These are phyloP conservation scores for Aquilaria malaccensis DNA, from an alignment of 345 rosid genomes.

Conservation along the genomic window DNA sequence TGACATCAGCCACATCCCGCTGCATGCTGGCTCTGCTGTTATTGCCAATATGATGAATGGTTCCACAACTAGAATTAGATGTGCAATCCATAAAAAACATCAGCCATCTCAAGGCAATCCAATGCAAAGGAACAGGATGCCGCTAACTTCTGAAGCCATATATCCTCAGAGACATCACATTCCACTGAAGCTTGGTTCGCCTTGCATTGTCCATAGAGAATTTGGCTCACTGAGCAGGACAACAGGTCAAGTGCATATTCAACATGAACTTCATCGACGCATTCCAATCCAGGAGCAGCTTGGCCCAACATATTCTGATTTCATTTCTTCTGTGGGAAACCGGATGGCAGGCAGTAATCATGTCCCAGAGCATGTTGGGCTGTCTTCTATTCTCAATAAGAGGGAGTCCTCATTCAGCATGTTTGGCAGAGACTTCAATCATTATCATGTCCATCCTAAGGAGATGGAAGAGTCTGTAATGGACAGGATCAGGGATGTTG, in stretches of 20 bases:
- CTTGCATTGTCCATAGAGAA: not conserved
- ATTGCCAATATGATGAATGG: not conserved
- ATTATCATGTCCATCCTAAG: not conserved
- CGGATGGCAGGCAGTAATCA: not conserved
- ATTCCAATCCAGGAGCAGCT: not conserved
- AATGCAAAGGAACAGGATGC: not conserved
- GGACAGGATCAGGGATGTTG: not conserved
- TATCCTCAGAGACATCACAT: not conserved
- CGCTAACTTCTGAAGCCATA: too few species aligned
- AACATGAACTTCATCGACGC: not conserved
- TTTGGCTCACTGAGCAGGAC: not conserved
- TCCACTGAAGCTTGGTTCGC: not conserved
- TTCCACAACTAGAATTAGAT: not conserved
- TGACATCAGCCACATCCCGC: not conserved
- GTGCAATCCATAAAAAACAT: conserved; percentile 5
- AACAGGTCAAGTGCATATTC: not conserved
- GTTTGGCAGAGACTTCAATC: not conserved
- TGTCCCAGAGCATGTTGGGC: not conserved
- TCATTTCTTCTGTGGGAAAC: not conserved
- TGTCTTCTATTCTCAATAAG: not conserved
- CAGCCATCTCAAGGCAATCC: not conserved
- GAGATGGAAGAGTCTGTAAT: not conserved
- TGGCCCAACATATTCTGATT: not conserved
- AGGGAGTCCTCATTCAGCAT: not conserved
- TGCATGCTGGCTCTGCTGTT: not conserved